Percentiles rank a stretch among this genome's conserved stretches.
Evolutionary conservation across 176 grass and related monocot genomes (phyloP).

Genomic region (Echinochloa phyllopogon): DNA sequence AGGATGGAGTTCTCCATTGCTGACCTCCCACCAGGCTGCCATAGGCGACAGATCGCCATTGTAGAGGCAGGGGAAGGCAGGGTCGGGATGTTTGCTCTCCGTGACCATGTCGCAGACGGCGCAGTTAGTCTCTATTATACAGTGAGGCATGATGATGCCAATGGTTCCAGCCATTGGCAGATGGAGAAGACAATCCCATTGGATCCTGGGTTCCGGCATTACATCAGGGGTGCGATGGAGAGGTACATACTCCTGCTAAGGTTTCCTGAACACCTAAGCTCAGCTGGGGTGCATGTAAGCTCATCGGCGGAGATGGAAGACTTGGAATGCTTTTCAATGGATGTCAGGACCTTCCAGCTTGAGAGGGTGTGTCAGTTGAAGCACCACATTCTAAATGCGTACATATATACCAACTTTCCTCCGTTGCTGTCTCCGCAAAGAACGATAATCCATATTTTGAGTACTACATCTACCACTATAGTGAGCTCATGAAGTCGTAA

Average conservation of each 20-base stretch:
- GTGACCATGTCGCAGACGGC: conserved; percentile 12
- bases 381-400: conserved; percentile 12
- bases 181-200: conserved; percentile 45
- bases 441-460: neutral
- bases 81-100: conserved; percentile 41
- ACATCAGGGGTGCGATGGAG: conserved; percentile 41
- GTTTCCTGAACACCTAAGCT: conserved; percentile 20
- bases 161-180: conserved; percentile 16
- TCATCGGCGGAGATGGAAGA: neutral
- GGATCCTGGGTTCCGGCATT: conserved; percentile 39
- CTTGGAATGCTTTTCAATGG: conserved; percentile 50
- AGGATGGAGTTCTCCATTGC: conserved; percentile 54
- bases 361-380: conserved; percentile 41
- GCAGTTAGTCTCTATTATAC: conserved; percentile 34
- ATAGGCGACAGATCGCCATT: conserved; percentile 31
- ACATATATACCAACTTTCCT: conserved; percentile 49
- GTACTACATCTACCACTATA: neutral
- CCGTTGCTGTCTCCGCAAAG: conserved; percentile 24
- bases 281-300: neutral
- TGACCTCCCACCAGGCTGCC: conserved; percentile 33
- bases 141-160: neutral
- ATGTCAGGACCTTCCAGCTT: conserved; percentile 38
- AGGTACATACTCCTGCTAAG: conserved; percentile 43
- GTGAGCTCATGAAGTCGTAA: neutral
- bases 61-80: conserved; percentile 50